Conservation (phyloP, 2,329 filamentous ascomycete genomes). For the Diaporthe batatas region DNA sequence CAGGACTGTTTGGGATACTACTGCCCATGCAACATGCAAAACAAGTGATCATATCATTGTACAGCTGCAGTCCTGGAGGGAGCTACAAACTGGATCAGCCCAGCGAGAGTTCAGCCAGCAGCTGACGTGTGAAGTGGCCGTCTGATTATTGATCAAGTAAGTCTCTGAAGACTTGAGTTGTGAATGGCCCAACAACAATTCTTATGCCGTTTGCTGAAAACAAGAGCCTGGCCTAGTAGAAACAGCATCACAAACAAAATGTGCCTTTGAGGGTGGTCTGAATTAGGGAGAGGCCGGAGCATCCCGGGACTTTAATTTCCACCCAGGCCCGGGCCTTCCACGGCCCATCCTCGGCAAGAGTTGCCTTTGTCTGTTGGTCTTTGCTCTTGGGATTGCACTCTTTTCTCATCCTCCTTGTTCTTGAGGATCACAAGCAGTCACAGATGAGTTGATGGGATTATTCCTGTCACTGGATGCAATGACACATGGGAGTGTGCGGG, state of each 20-base stretch:
- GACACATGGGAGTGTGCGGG: not conserved
- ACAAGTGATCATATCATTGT: not conserved
- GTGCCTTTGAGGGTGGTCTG: constrained; percentile 2
- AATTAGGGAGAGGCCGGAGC: constrained; percentile 12
- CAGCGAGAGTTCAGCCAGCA: not conserved
- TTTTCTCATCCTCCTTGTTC: not conserved
- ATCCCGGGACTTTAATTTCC: constrained; percentile 33
- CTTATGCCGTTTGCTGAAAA: not conserved
- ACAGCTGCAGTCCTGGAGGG: not conserved
- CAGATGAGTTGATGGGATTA: not conserved
- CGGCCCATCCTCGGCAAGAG: not conserved
- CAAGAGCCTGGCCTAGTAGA: not conserved
- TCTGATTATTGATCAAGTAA: not conserved
- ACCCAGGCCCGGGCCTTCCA: constrained; percentile 3
- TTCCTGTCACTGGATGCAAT: not conserved
- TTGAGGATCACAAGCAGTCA: not conserved
- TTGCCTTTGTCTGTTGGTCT: not conserved
- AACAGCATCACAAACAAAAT: not conserved
- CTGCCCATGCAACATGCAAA: too few species aligned
- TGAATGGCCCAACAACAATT: not conserved
- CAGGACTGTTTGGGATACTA: not conserved
- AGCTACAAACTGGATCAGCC: too few species aligned
- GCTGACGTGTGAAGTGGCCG: not conserved
- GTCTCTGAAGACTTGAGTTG: not conserved
- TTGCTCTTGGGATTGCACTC: not conserved